A percentile compares a stretch with the other conserved stretches of the same genome.
These are phyloP conservation scores for Suillus subalutaceus DNA, from an alignment of 768 basidiomycete species.

Conservation along the genomic window DNA sequence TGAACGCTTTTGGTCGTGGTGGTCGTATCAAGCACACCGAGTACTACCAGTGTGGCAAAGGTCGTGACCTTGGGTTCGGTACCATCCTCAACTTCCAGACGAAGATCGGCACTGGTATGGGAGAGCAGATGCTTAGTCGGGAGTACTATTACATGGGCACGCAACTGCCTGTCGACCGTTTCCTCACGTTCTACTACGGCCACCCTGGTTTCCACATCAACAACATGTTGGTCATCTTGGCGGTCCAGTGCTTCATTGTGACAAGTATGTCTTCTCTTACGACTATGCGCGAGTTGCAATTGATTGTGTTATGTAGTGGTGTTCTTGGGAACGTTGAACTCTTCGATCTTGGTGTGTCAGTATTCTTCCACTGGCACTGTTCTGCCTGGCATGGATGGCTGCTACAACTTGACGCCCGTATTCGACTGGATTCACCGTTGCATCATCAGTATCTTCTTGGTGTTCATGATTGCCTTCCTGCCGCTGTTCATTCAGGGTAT, in stretches of 20 bases:
- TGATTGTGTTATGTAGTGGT: slow-evolving; percentile 62
- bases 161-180: slow-evolving; percentile 95
- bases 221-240: slow-evolving; percentile 98
- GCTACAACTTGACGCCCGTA: slow-evolving; percentile 93
- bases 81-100: slow-evolving; percentile 99
- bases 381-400: slow-evolving; percentile 79
- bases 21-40: slow-evolving; percentile 99
- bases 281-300: slow-evolving; percentile 6
- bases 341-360: slow-evolving; percentile 75
- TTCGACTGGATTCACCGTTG: slow-evolving; percentile 95
- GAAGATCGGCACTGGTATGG: slow-evolving; percentile 99
- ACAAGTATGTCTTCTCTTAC: slow-evolving; percentile 62
- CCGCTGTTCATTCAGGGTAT: slow-evolving; percentile 94
- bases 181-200: slow-evolving; percentile 99
- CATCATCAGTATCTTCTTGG: slow-evolving; percentile 97
- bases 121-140: slow-evolving; percentile 98
- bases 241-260: slow-evolving; percentile 93
- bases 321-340: slow-evolving; percentile 91
- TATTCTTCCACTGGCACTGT: slow-evolving; percentile 76
- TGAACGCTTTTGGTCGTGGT: slow-evolving; percentile 97
- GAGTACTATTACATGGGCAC: slow-evolving; percentile 99
- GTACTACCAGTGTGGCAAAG: slow-evolving; percentile 99
- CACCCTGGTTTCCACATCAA: slow-evolving; percentile 99
- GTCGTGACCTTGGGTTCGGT: slow-evolving; percentile 97
- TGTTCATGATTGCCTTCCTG: slow-evolving; percentile 96